Evolutionary conservation across 169 alveolate genomes (phyloP), one percentile per base, ranked within the genome.

Genomic region (Cyclospora cayetanensis): DNA sequence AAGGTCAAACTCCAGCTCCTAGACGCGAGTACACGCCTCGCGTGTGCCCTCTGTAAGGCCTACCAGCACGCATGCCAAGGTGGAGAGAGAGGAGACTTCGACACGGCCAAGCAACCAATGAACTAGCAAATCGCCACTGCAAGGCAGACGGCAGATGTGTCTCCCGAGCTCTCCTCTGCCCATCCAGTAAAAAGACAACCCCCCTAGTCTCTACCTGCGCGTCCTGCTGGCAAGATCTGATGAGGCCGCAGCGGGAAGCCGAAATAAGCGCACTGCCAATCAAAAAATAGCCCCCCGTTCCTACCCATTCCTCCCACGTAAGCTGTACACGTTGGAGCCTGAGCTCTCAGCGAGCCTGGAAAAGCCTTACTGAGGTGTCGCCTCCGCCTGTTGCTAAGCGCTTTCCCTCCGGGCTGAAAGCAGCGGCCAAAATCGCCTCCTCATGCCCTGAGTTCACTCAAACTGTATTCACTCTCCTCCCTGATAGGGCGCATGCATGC

Each of bases 351-450:
- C 52, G 25, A 2, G 63, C 25, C 52, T 25, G 76, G 53, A 66
- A 4, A 2, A 22, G 4, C 20, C 88, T 31, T 37, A 90, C 92
- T 20, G 95, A 91, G 70, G 90, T 83, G 76, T 92, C 95, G 15
- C 95, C 95, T n/a, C 93, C 68, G 25, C 94, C 94, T 3, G 95
- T 70, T 9, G 95, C 95, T 76, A 93, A 63, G 27, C 37, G 46
- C 9, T n/a, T 42, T 37, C 99, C 97, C 87, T 97, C 98, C 12
- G 99, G 98, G 63, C 99, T 97, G 92, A 97, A 97, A 34, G 97
- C 96, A 65, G 96, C 92, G 85, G 98, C 95, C 20, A 97, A 94
- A 20, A 97, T 95, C 7, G 99, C 97, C 55, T 95, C 98, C 34
- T 97, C 96, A 92, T 97, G 99, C 4, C 98, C 96, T 95, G 77